phyloP scores from a whole-genome alignment of 1,284 basidiomycete species.

The Gomphus bonarii region DNA sequence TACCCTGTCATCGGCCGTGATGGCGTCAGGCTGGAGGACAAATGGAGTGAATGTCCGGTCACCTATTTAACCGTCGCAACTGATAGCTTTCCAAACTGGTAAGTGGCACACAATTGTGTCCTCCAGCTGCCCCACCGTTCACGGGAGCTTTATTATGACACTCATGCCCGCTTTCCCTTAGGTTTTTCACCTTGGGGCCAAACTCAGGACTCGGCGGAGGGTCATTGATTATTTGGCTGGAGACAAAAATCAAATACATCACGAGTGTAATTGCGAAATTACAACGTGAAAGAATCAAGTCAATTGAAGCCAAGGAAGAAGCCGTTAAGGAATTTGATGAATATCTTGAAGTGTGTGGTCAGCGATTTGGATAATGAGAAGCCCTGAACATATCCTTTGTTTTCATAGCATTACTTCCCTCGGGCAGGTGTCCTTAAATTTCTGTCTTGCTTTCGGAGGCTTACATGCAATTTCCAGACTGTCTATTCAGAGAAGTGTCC shows the following conservation, averaged over 20 bases:
- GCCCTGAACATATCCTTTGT: neutral
- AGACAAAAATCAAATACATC: constrained; percentile 45
- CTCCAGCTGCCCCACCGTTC: too few species aligned
- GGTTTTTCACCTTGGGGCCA: constrained; percentile 33
- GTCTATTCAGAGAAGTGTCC: constrained; percentile 49
- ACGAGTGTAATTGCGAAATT: constrained; percentile 44
- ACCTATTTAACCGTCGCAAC: constrained; percentile 46
- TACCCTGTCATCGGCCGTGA: constrained; percentile 43
- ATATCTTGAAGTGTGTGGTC: constrained; percentile 33
- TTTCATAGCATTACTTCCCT: constrained; percentile 36
- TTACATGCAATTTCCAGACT: constrained; percentile 27
- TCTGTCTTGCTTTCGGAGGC: neutral
- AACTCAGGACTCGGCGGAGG: constrained; percentile 45
- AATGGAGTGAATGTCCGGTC: constrained; percentile 40
- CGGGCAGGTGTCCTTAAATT: constrained; percentile 22
- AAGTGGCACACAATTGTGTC: neutral
- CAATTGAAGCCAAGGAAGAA: constrained; percentile 43
- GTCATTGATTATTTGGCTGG: constrained; percentile 40
- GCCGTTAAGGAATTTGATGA: constrained; percentile 52
- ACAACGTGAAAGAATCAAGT: constrained; percentile 48
- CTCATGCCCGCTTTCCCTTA: constrained; percentile 25
- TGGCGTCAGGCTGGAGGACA: constrained; percentile 36
- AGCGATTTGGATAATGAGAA: neutral
- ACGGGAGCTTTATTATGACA: neutral
- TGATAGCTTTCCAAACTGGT: constrained; percentile 54